Conservation (phyloP, 1,284 basidiomycete genomes). For the Cutaneotrichosporon dermatis region DNA sequence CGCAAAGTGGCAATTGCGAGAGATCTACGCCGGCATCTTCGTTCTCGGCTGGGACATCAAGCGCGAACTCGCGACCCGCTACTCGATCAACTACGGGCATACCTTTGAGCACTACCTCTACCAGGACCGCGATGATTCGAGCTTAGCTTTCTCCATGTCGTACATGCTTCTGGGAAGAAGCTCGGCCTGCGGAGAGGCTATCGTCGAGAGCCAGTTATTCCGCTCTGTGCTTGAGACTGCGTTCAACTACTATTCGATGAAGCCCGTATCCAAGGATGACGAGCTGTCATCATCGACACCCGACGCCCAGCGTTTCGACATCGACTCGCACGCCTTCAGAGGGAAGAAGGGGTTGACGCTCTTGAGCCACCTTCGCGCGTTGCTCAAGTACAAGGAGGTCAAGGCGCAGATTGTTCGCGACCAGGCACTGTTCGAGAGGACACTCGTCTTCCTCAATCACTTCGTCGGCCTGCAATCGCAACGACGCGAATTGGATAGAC, state of each 20-base stretch:
- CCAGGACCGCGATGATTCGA: constrained; percentile 80
- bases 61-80: constrained; percentile 61
- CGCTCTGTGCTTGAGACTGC: constrained; percentile 73
- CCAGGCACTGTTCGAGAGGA: constrained; percentile 58
- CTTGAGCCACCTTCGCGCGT: constrained; percentile 64
- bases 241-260: constrained; percentile 64
- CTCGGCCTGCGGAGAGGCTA: constrained; percentile 65
- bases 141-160: constrained; percentile 85
- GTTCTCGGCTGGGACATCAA: constrained; percentile 30
- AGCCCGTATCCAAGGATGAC: background rate
- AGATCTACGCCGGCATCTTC: constrained; percentile 36
- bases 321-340: constrained; percentile 79
- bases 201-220: constrained; percentile 70
- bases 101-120: constrained; percentile 85
- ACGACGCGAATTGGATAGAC: constrained; percentile 69
- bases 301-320: constrained; percentile 55
- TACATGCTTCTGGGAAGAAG: constrained; percentile 87
- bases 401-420: constrained; percentile 68
- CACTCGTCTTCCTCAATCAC: constrained; percentile 65
- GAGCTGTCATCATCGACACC: constrained; percentile 5
- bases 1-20: constrained; percentile 42
- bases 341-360: constrained; percentile 90
- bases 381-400: constrained; percentile 68
- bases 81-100: constrained; percentile 77
- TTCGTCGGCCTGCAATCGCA: constrained; percentile 91